Evolutionary conservation across 2,329 filamentous ascomycete genomes (phyloP).

Genomic region (Penicillium hordei): DNA sequence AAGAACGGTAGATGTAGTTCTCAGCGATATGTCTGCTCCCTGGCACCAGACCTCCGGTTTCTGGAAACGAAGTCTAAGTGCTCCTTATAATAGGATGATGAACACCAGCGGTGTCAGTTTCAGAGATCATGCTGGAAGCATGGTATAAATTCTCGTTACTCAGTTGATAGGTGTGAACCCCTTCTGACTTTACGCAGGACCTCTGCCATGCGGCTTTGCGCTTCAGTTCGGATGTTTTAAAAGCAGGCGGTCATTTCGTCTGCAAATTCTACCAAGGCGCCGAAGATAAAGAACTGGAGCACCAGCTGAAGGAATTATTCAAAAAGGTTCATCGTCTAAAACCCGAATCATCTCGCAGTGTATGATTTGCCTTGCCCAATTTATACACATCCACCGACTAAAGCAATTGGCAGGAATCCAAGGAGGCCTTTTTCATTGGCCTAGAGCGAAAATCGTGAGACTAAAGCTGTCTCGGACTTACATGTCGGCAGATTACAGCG

Average conservation of each 20-base stretch:
- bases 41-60: constrained; percentile 79
- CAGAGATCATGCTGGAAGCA: constrained; percentile 87
- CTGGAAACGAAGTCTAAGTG: constrained; percentile 86
- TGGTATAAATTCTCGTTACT: constrained; percentile 61
- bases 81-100: constrained; percentile 98
- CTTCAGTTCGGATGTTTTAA: constrained; percentile 83
- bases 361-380: constrained; percentile 40
- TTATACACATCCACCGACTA: constrained; percentile 11
- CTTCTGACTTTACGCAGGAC: constrained; percentile 59
- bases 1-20: constrained; percentile 79
- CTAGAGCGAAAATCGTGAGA: constrained; percentile 63
- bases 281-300: constrained; percentile 80
- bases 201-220: constrained; percentile 80
- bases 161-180: background rate
- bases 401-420: constrained; percentile 63
- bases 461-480: constrained; percentile 24
- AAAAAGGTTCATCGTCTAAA: constrained; percentile 80
- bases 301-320: constrained; percentile 73
- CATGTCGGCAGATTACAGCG: background rate
- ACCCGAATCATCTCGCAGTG: constrained; percentile 83
- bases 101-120: constrained; percentile 90
- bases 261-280: constrained; percentile 96
- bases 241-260: constrained; percentile 80
- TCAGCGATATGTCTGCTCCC: constrained; percentile 99
- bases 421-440: constrained; percentile 83